Evolutionary conservation across 495 filamentous ascomycete genomes (phyloP).

Genomic region (Cudoniella acicularis): DNA sequence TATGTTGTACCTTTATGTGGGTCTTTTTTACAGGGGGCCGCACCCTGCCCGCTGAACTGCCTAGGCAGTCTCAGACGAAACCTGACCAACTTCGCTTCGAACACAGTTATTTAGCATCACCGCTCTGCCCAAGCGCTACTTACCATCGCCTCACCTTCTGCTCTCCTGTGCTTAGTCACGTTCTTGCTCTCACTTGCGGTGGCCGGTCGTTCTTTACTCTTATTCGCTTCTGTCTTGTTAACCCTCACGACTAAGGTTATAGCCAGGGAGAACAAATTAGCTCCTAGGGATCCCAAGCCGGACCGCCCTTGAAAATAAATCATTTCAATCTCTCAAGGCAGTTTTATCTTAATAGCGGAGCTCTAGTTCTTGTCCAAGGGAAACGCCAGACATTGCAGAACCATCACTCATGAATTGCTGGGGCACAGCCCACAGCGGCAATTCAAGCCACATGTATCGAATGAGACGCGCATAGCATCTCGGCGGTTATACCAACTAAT

Average conservation of each 20-base stretch:
- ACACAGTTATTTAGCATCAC: no score
- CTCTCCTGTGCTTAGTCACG: slow-evolving; percentile 6
- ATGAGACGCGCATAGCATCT: not conserved
- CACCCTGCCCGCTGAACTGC: no score
- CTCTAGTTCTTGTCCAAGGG: not conserved
- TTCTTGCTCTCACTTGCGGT: slow-evolving; percentile 2
- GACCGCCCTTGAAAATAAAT: slow-evolving; percentile 5
- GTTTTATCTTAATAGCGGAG: not conserved
- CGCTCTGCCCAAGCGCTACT: no score
- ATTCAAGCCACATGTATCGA: slow-evolving; percentile 1
- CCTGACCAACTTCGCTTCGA: no score
- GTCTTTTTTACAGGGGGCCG: no score
- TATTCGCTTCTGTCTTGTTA: not conserved
- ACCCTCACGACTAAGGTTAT: slow-evolving; percentile 10
- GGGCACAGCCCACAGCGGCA: not conserved
- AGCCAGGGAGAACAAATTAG: slow-evolving; percentile 2
- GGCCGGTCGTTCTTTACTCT: not conserved
- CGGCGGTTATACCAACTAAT: slow-evolving; percentile 1
- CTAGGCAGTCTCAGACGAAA: no score
- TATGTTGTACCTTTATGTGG: no score
- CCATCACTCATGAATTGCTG: not conserved
- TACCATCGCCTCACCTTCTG: no score
- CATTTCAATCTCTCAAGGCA: not conserved
- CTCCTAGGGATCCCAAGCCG: not conserved
- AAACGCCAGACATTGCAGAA: not conserved